phyloP scores from a whole-genome alignment of 2,329 filamentous ascomycete species.

The Trichoderma sp. region DNA sequence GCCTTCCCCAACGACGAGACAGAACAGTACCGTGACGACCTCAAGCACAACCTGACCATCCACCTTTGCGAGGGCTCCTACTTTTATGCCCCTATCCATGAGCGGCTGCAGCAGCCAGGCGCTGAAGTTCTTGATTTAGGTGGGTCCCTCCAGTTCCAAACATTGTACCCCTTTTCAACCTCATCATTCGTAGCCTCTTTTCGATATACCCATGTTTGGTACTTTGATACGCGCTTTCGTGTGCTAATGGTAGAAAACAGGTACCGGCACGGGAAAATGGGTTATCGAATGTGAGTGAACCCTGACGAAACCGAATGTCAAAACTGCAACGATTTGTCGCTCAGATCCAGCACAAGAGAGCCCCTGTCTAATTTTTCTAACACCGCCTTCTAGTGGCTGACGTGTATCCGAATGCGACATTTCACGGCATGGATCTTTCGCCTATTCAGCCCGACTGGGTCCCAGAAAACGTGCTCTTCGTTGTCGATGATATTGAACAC shows the following conservation, averaged over 20 bases:
- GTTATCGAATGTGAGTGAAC: constrained; percentile 45
- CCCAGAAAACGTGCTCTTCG: constrained; percentile 49
- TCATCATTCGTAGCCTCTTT: neutral
- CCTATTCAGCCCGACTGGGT: constrained; percentile 52
- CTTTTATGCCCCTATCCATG: constrained; percentile 45
- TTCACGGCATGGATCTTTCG: constrained; percentile 50
- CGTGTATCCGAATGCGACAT: constrained; percentile 40
- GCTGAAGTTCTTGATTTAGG: constrained; percentile 48
- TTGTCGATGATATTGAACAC: constrained; percentile 51
- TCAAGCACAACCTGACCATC: constrained; percentile 41
- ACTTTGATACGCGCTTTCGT: neutral
- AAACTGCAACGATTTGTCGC: neutral
- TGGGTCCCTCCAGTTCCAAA: constrained; percentile 26
- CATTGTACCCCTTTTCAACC: neutral
- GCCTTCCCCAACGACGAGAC: constrained; percentile 43
- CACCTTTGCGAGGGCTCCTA: constrained; percentile 39
- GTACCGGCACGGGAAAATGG: constrained; percentile 52
- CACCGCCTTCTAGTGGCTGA: constrained; percentile 43
- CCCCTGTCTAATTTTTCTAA: neutral
- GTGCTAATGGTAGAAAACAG: constrained; percentile 28
- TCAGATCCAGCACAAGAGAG: neutral
- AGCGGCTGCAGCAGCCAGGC: constrained; percentile 36
- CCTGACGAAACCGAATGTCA: neutral
- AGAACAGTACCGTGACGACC: constrained; percentile 42
- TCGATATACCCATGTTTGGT: neutral